Base-by-base conservation (phyloP, 352 stramenopile species). In the Globisporangium iwayamae region DNA sequence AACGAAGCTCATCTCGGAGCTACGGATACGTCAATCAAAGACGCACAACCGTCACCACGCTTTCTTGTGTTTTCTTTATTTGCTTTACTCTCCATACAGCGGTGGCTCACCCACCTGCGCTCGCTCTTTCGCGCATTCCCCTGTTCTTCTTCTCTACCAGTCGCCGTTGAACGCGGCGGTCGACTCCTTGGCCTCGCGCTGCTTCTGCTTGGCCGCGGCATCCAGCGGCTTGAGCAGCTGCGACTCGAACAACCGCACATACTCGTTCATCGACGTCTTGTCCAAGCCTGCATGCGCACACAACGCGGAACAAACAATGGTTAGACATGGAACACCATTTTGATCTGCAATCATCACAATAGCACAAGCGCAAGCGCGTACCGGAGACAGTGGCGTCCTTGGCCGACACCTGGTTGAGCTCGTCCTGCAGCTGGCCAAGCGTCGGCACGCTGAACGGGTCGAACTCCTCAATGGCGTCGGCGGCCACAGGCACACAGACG, bases 401-500 rank as follows among this genome's bases (percentile, higher is more conserved):
- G 1, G 55, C 47, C 41, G 70, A 71, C 46, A 79, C 75, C 4
- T 85, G 76, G 68, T 96, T 89, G 34, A 96, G 87, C 51, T 96
- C 85, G 43, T 93, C 81, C 65, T 93, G 76, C 22, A 96, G 66
- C 60, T 93, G 78, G 2, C 79, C 84, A 28, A 96, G 72, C 22
- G 87, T 96, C 25, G 91, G 91, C n/a, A 96, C 91, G 6, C 63
- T 75, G 64, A 94, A 90, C 8, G 89, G 90, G 56, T 98, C 78
- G 51, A 97, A 98, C 1, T 67, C 69, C 25, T 98, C 86, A 39
- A 98, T 86, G 5, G 81, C 73, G 28, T 69, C 43, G 66, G 83
- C 70, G 89, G 83, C 63, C 55, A 99, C 98, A 0, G 98, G 97
- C 20, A 99, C 97, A 77, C 97, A 99, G 13, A 99, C 97, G 25